These are phyloP conservation scores for Annulohypoxylon truncatum DNA, from an alignment of 2,329 filamentous ascomycete genomes.

Conservation along the genomic window DNA sequence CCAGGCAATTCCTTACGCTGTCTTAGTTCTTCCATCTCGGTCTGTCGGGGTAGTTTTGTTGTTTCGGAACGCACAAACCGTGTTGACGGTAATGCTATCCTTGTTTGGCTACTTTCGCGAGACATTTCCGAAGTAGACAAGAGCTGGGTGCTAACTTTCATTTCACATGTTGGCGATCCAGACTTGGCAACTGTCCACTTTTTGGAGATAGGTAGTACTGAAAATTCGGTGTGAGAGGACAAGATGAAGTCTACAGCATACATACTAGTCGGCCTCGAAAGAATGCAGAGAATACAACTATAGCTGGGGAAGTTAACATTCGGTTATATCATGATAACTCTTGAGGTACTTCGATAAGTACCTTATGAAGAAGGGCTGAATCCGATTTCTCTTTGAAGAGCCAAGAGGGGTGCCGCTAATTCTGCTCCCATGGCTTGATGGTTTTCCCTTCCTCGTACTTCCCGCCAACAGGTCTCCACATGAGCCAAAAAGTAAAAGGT, in stretches of 20 bases:
- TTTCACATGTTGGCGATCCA: no score
- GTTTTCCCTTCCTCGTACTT: slow-evolving; percentile 35
- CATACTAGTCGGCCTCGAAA: no score
- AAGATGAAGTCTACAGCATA: no score
- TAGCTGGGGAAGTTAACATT: no score
- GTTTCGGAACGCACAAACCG: not conserved
- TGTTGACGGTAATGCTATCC: not conserved
- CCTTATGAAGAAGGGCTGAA: not conserved
- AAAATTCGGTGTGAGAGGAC: no score
- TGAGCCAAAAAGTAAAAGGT: slow-evolving; percentile 45
- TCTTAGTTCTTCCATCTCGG: not conserved
- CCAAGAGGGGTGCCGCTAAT: not conserved
- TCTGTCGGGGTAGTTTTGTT: not conserved
- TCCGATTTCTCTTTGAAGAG: not conserved
- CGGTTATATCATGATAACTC: no score
- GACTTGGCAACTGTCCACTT: not conserved
- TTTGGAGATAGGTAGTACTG: no score
- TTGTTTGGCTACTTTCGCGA: not conserved
- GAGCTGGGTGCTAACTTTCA: no score
- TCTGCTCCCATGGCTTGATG: slow-evolving; percentile 33
- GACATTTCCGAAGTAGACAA: not conserved
- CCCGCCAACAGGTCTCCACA: slow-evolving; percentile 37
- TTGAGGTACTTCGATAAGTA: no score
- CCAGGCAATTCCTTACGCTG: not conserved
- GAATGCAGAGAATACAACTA: no score